A percentile compares a stretch with the other conserved stretches of the same genome.
phyloP scores from a whole-genome alignment of 225 moss, liverwort and hornwort genomes.

The Bryum argenteum region DNA sequence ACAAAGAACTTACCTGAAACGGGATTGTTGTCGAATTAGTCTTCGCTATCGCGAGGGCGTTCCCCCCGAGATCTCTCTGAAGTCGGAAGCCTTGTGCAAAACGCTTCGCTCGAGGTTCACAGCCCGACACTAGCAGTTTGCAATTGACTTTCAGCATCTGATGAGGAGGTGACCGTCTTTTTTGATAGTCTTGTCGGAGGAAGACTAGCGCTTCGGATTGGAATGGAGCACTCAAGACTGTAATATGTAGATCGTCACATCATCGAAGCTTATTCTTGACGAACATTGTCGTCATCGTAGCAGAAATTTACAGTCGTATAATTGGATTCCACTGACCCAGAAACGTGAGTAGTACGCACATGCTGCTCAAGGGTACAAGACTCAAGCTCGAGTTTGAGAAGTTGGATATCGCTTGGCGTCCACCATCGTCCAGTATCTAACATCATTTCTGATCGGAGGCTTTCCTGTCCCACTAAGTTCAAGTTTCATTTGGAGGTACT shows the following conservation, averaged over 20 bases:
- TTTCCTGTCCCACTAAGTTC: background rate
- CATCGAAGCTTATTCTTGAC: background rate
- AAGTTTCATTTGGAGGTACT: constrained; percentile 15
- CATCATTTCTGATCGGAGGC: constrained; percentile 9
- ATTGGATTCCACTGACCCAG: background rate
- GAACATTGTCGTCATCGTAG: background rate
- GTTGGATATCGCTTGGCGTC: background rate
- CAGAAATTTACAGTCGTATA: background rate
- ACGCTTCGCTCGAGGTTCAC: constrained; percentile 12
- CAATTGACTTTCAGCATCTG: constrained; percentile 20
- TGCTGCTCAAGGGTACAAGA: background rate
- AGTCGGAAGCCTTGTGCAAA: constrained; percentile 6
- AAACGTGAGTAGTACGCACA: background rate
- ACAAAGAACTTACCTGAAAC: background rate
- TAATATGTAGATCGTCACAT: background rate
- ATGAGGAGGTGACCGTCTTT: constrained; percentile 14
- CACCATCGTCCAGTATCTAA: constrained; percentile 10
- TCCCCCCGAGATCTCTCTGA: background rate
- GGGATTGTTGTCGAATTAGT: background rate
- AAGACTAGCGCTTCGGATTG: background rate
- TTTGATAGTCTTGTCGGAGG: background rate
- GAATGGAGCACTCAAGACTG: background rate
- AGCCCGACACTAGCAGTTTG: constrained; percentile 19
- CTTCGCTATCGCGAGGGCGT: constrained; percentile 24
- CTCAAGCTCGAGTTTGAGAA: background rate